These are phyloP conservation scores for Mollisiaceae sp. DNA, from an alignment of 2,329 filamentous ascomycete genomes.

Conservation along the genomic window DNA sequence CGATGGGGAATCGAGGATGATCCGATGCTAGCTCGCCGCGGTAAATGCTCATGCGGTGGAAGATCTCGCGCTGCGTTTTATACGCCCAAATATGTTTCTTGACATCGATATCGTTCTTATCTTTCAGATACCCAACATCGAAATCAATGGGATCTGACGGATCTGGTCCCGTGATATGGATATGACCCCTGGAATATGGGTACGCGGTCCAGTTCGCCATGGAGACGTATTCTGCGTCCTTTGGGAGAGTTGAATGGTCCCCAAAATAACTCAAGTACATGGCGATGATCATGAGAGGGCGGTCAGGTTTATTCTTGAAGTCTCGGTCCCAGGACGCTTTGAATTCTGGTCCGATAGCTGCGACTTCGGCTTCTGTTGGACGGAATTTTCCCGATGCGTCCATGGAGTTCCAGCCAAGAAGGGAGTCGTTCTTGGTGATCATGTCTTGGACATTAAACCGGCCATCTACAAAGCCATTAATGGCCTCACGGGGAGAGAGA, in stretches of 20 bases:
- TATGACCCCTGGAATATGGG: slow-evolving; percentile 63
- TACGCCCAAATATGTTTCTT: slow-evolving; percentile 66
- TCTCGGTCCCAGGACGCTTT: slow-evolving; percentile 59
- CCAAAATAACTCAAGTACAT: slow-evolving; percentile 52
- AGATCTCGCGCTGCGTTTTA: slow-evolving; percentile 69
- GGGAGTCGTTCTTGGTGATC: slow-evolving; percentile 52
- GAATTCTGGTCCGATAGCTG: slow-evolving; percentile 56
- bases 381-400: slow-evolving; percentile 62
- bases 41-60: slow-evolving; percentile 48
- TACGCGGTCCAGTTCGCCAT: slow-evolving; percentile 60
- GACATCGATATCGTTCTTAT: no score
- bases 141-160: slow-evolving; percentile 55
- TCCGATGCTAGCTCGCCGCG: slow-evolving; percentile 48
- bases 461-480: slow-evolving; percentile 59
- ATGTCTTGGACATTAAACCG: slow-evolving; percentile 52
- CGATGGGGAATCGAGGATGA: slow-evolving; percentile 51
- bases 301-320: slow-evolving; percentile 47
- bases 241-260: slow-evolving; percentile 45
- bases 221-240: slow-evolving; percentile 55
- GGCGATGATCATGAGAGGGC: slow-evolving; percentile 54
- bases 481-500: slow-evolving; percentile 52
- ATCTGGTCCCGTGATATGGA: slow-evolving; percentile 58
- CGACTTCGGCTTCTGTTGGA: slow-evolving; percentile 59
- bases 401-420: slow-evolving; percentile 62
- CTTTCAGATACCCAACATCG: slow-evolving; percentile 57